phyloP scores from a whole-genome alignment of 805 yeast species.

The Pichia heedii region DNA sequence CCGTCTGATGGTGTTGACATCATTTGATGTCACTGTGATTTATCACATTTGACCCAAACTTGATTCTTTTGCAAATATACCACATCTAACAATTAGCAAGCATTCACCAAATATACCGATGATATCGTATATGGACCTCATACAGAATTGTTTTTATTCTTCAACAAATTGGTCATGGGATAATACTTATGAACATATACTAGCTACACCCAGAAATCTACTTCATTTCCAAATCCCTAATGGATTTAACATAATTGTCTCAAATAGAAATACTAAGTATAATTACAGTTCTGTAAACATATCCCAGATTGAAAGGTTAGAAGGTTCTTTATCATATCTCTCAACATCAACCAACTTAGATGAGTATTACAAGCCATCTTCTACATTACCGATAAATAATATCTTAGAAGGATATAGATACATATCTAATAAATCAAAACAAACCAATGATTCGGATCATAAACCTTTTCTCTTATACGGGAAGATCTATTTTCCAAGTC shows the following conservation, averaged over 20 bases:
- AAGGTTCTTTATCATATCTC: conserved; percentile 77
- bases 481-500: conserved; percentile 78
- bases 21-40: too few species aligned
- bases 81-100: too few species aligned
- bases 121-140: conserved; percentile 82
- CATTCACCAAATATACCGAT: conserved; percentile 28
- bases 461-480: conserved; percentile 61
- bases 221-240: conserved; percentile 67
- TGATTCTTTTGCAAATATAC: too few species aligned
- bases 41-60: too few species aligned
- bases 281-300: conserved; percentile 69
- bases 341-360: conserved; percentile 56
- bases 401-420: conserved; percentile 58
- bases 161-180: conserved; percentile 74
- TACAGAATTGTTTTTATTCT: conserved; percentile 60
- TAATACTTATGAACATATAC: conserved; percentile 65
- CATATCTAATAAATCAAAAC: not conserved
- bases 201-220: conserved; percentile 59
- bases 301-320: conserved; percentile 52
- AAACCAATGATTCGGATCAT: not conserved
- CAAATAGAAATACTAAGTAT: conserved; percentile 59
- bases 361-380: conserved; percentile 39
- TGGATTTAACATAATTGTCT: conserved; percentile 55
- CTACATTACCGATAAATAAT: conserved; percentile 48
- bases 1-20: too few species aligned